Conservation (phyloP, 352 stramenopile genomes). For the Elongisporangium prolatum region DNA sequence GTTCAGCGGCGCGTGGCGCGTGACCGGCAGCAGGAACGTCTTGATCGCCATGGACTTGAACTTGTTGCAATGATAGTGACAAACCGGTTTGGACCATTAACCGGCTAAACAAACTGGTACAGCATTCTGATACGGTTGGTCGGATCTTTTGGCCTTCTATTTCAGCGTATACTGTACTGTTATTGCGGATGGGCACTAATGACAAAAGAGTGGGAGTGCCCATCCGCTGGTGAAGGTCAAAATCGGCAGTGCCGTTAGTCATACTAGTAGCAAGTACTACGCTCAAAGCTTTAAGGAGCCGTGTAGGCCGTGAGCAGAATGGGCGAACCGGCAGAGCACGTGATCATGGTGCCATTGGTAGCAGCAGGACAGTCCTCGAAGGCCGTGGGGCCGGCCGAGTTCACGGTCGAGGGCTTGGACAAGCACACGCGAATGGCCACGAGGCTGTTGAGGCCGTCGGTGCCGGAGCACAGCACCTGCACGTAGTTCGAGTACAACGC, state of each 20-base stretch:
- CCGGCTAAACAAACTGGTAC: too few relatives aligned
- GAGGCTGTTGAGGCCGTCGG: constrained; percentile 19
- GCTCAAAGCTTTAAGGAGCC: not conserved
- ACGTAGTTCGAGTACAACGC: constrained; percentile 30
- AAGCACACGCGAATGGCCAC: constrained; percentile 39
- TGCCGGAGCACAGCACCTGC: constrained; percentile 34
- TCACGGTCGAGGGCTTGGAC: constrained; percentile 11
- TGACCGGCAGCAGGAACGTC: constrained; percentile 34
- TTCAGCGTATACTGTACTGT: too few relatives aligned
- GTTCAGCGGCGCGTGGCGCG: constrained; percentile 19
- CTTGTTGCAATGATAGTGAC: too few relatives aligned
- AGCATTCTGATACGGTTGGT: too few relatives aligned
- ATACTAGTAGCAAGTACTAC: too few relatives aligned
- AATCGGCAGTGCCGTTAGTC: too few relatives aligned
- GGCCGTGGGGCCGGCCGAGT: not conserved
- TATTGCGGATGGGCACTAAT: not conserved
- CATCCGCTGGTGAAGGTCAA: not conserved
- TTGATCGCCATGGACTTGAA: not conserved
- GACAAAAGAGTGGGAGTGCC: not conserved
- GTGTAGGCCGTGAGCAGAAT: not conserved
- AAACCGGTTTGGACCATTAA: too few relatives aligned
- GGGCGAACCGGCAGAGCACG: not conserved
- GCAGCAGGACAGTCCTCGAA: not conserved
- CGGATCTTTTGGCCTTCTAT: not conserved
- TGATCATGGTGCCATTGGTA: not conserved